A percentile compares a stretch with the other conserved stretches of the same genome.
Conservation (phyloP, 768 basidiomycete genomes). For the Suillus clintonianus region DNA sequence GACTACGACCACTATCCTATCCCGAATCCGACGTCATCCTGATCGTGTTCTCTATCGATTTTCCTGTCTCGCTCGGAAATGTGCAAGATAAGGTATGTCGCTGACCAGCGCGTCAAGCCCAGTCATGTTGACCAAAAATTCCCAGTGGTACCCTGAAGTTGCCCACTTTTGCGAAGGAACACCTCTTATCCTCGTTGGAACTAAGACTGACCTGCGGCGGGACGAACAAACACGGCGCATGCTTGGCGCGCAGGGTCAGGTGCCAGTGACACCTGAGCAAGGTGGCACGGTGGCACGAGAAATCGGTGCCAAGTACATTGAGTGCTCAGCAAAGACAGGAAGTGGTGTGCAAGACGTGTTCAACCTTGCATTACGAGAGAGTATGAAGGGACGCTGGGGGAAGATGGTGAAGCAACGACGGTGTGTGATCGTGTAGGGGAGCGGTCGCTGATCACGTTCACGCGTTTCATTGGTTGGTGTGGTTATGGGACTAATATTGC, state of each 20-base stretch:
- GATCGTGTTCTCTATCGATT: slow-evolving; percentile 93
- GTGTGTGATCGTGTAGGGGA: slow-evolving; percentile 59
- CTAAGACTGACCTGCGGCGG: slow-evolving; percentile 87
- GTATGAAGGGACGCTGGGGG: slow-evolving; percentile 78
- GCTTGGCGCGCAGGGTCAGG: slow-evolving; percentile 86
- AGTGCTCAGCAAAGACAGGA: slow-evolving; percentile 95
- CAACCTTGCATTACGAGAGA: slow-evolving; percentile 83
- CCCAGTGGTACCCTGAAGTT: slow-evolving; percentile 90
- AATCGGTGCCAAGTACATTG: slow-evolving; percentile 91
- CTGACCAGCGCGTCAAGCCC: neutral
- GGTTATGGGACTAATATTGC: slow-evolving; percentile 23
- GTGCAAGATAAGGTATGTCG: slow-evolving; percentile 80
- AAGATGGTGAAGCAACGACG: slow-evolving; percentile 68
- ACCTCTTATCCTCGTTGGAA: slow-evolving; percentile 89
- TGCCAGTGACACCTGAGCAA: slow-evolving; percentile 80
- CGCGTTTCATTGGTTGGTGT: slow-evolving; percentile 4
- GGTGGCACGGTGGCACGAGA: slow-evolving; percentile 86
- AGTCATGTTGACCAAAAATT: slow-evolving; percentile 10
- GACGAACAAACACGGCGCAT: slow-evolving; percentile 87
- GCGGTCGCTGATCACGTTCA: neutral
- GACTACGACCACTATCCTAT: slow-evolving; percentile 82
- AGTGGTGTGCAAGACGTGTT: slow-evolving; percentile 92
- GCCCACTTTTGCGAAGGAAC: slow-evolving; percentile 90
- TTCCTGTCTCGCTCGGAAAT: slow-evolving; percentile 87
- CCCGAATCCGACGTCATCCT: slow-evolving; percentile 91